Percentiles rank a stretch among this genome's conserved stretches.
These are phyloP conservation scores for Mortierella claussenii DNA, from an alignment of 192 early-diverging fungal species.

Conservation along the genomic window DNA sequence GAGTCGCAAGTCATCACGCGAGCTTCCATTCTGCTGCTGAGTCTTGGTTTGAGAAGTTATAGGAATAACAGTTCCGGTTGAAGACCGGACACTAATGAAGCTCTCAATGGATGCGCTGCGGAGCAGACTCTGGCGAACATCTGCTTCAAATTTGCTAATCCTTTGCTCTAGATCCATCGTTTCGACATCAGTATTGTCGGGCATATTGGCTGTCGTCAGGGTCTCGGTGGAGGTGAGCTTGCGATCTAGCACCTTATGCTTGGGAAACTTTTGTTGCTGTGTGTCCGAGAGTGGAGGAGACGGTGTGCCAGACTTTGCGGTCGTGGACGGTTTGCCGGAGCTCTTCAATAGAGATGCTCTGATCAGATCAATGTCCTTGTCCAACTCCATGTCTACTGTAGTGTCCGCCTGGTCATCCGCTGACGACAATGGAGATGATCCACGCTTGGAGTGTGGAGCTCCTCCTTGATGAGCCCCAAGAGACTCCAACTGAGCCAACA, in stretches of 20 bases:
- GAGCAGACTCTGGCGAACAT: slow-evolving; percentile 42
- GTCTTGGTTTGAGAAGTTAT: slow-evolving; percentile 21
- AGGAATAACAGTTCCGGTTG: slow-evolving; percentile 37
- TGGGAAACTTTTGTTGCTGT: slow-evolving; percentile 12
- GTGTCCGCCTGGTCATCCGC: slow-evolving; percentile 44
- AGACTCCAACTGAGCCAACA: slow-evolving; percentile 26
- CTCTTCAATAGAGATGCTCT: slow-evolving; percentile 19
- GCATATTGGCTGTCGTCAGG: slow-evolving; percentile 30
- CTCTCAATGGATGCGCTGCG: slow-evolving; percentile 39
- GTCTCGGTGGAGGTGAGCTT: slow-evolving; percentile 45
- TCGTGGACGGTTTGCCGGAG: background rate
- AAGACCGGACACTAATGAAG: slow-evolving; percentile 40
- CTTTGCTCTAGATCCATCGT: slow-evolving; percentile 43
- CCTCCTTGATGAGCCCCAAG: background rate
- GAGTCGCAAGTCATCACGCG: slow-evolving; percentile 28
- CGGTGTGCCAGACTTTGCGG: slow-evolving; percentile 12
- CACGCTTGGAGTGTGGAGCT: slow-evolving; percentile 22
- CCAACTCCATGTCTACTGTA: slow-evolving; percentile 37
- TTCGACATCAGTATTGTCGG: slow-evolving; percentile 8
- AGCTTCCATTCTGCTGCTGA: slow-evolving; percentile 21
- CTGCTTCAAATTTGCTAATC: slow-evolving; percentile 45
- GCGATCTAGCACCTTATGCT: slow-evolving; percentile 28
- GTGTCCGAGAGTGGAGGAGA: slow-evolving; percentile 19
- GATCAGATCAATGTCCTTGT: slow-evolving; percentile 26
- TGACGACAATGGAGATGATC: slow-evolving; percentile 35